phyloP scores from a whole-genome alignment of 257 asterid genomes.

The Cordia subcordata region DNA sequence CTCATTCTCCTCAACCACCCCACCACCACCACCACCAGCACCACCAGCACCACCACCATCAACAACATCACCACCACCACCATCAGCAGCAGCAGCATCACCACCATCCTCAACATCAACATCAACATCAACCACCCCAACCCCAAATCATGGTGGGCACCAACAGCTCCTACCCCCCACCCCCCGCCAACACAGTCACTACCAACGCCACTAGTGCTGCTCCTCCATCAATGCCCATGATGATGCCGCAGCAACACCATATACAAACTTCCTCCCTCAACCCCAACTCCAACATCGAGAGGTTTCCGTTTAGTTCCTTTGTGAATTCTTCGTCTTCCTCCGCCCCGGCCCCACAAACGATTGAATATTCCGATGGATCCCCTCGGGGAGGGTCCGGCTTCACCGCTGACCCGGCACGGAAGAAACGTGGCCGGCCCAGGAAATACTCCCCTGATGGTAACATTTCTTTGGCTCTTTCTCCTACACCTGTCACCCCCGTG shows the following conservation, averaged over 20 bases:
- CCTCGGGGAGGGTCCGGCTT: conserved; percentile 36
- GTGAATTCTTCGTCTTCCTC: conserved; percentile 13
- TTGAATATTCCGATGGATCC: conserved; percentile 52
- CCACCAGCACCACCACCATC: background rate
- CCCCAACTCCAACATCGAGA: conserved; percentile 9
- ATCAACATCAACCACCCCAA: conserved; percentile 9
- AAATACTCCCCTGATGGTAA: conserved; percentile 73
- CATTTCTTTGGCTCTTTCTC: conserved; percentile 71
- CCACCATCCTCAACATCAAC: conserved; percentile 14
- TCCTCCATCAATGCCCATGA: background rate
- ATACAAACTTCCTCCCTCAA: background rate
- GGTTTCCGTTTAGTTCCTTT: conserved; percentile 55
- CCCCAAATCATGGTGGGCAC: conserved; percentile 8
- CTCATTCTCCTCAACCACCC: background rate
- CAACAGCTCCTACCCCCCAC: conserved; percentile 11
- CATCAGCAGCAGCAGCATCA: conserved; percentile 12
- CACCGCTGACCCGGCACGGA: conserved; percentile 54
- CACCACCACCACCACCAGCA: background rate
- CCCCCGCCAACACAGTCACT: background rate
- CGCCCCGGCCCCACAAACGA: conserved; percentile 20
- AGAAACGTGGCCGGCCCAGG: conserved; percentile 86
- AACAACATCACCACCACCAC: conserved; percentile 11
- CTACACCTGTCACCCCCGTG: conserved; percentile 44
- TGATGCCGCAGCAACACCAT: conserved; percentile 4
- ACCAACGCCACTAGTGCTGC: conserved; percentile 2